These are phyloP conservation scores for Keithomyces neogunnii DNA, from an alignment of 2,329 filamentous ascomycete genomes.

Conservation along the genomic window DNA sequence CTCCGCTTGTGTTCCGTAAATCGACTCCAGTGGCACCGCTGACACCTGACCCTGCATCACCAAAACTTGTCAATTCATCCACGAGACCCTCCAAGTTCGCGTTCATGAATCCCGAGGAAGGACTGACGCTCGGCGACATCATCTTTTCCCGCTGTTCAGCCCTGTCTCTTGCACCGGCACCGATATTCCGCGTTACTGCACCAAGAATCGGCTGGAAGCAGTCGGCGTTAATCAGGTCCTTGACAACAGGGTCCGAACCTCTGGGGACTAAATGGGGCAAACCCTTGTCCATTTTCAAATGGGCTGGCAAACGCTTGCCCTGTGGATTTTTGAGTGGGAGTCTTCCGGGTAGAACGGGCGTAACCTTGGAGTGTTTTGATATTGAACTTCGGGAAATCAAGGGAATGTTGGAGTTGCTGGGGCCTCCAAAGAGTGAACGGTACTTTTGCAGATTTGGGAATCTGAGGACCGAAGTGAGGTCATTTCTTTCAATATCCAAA, in stretches of 20 bases:
- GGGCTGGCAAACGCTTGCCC: constrained; percentile 6
- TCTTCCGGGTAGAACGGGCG: constrained; percentile 35
- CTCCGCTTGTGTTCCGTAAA: background rate
- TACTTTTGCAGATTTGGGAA: constrained; percentile 28
- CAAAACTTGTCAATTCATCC: background rate
- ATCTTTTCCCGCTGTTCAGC: constrained; percentile 24
- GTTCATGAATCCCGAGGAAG: constrained; percentile 3
- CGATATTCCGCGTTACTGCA: constrained; percentile 22
- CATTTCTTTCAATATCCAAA: constrained; percentile 62
- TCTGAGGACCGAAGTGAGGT: constrained; percentile 25
- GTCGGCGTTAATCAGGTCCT: constrained; percentile 12
- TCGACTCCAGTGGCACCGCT: background rate
- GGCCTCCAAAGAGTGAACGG: constrained; percentile 18
- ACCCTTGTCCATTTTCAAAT: constrained; percentile 7
- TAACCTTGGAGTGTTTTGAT: constrained; percentile 30
- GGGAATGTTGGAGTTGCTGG: constrained; percentile 32
- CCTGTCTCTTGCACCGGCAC: constrained; percentile 8
- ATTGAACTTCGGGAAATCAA: constrained; percentile 37
- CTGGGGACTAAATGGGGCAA: background rate
- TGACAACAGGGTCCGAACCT: background rate
- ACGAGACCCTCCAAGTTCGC: background rate
- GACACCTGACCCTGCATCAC: background rate
- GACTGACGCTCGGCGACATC: constrained; percentile 16
- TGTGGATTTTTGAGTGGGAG: constrained; percentile 26
- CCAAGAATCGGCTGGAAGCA: constrained; percentile 26